phyloP scores from a whole-genome alignment of 768 basidiomycete genomes.

The Zangia roseola region DNA sequence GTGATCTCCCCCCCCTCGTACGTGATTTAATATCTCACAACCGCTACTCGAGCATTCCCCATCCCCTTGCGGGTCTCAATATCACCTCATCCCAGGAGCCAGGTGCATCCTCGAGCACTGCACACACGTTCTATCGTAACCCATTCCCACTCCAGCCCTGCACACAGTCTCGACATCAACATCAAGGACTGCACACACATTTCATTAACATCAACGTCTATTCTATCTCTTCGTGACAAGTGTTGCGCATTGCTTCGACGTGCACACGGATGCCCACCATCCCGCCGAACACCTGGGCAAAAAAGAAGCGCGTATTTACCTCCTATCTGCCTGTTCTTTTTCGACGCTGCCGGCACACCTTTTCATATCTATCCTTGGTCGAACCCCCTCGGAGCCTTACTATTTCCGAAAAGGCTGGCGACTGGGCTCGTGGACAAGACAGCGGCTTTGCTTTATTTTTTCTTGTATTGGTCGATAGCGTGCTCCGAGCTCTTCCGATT shows the following conservation, averaged over 20 bases:
- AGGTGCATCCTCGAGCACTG: no score
- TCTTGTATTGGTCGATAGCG: conserved; percentile 1
- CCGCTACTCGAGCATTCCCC: not conserved
- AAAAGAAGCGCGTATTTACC: conserved; percentile 9
- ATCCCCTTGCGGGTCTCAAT: no score
- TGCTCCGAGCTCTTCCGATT: not conserved
- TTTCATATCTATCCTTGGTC: conserved; percentile 1
- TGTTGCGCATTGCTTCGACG: conserved; percentile 1
- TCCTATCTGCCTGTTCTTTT: conserved; percentile 8
- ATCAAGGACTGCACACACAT: conserved; percentile 12
- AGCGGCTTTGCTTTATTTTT: conserved; percentile 1
- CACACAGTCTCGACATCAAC: not conserved
- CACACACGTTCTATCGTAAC: conserved; percentile 15
- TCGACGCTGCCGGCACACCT: conserved; percentile 8
- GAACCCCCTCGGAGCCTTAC: conserved; percentile 20
- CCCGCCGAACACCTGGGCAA: conserved; percentile 1
- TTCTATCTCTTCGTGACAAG: not conserved
- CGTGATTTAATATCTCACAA: conserved; percentile 16
- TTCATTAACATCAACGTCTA: conserved; percentile 7
- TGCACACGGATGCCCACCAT: not conserved
- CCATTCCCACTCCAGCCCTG: conserved; percentile 14
- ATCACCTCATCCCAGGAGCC: no score
- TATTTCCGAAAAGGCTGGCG: conserved; percentile 17
- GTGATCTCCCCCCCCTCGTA: not conserved
- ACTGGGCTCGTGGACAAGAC: not conserved